Evolutionary conservation across 2,329 filamentous ascomycete genomes (phyloP).

Genomic region (Podosphaera leucotricha): DNA sequence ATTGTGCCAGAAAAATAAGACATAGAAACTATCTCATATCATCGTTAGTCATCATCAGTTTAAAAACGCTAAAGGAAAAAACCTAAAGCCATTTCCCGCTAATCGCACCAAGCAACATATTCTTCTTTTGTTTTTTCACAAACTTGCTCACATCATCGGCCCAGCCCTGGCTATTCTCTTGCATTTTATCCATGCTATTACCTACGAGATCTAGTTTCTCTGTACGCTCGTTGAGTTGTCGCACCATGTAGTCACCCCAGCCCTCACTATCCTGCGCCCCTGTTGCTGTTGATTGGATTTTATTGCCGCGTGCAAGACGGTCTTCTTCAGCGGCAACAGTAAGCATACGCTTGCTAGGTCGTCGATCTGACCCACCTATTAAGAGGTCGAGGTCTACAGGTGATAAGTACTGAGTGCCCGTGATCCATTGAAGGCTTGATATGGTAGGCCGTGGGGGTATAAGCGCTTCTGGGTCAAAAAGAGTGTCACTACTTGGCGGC

Average conservation of each 20-base stretch:
- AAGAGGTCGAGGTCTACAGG: slow-evolving; percentile 72
- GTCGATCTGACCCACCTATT: slow-evolving; percentile 71
- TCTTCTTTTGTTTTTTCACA: slow-evolving; percentile 68
- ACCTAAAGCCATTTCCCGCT: slow-evolving; percentile 26
- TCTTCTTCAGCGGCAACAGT: slow-evolving; percentile 57
- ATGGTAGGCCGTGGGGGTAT: slow-evolving; percentile 75
- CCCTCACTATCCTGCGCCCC: slow-evolving; percentile 25
- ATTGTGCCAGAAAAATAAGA: too few relatives aligned
- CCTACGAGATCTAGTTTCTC: slow-evolving; percentile 65
- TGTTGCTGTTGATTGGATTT: slow-evolving; percentile 12
- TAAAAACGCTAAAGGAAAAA: background rate
- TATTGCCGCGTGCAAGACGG: slow-evolving; percentile 25
- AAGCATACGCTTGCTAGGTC: slow-evolving; percentile 70
- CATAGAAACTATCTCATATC: background rate
- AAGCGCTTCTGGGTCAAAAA: slow-evolving; percentile 54
- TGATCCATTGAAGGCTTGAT: slow-evolving; percentile 88
- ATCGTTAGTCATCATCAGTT: background rate
- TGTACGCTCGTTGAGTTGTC: slow-evolving; percentile 74
- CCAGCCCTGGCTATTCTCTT: slow-evolving; percentile 62
- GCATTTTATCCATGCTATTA: slow-evolving; percentile 63
- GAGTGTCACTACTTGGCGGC: slow-evolving; percentile 39
- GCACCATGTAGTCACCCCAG: slow-evolving; percentile 58
- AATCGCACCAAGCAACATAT: slow-evolving; percentile 47
- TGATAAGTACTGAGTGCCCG: slow-evolving; percentile 77
- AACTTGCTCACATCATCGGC: slow-evolving; percentile 75